Conservation (phyloP, 306 rosid species). For the Prosopis cineraria region DNA sequence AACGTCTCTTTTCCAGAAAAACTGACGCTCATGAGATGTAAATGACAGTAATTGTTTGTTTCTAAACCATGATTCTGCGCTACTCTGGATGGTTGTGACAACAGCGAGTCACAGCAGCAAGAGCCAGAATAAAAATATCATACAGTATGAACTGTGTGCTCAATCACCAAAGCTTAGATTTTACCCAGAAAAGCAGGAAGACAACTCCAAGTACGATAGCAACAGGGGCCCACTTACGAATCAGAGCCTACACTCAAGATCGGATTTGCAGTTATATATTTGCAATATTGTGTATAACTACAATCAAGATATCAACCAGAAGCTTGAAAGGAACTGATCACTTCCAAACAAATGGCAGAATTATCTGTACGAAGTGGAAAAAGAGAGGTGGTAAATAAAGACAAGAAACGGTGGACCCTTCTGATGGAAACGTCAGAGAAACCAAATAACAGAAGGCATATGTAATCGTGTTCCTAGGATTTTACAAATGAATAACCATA, state of each 20-base stretch:
- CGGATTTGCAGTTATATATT: constrained; percentile 33
- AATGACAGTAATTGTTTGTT: constrained; percentile 28
- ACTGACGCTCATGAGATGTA: constrained; percentile 38
- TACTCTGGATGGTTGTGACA: background rate
- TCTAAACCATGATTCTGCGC: constrained; percentile 28
- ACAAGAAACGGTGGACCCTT: background rate
- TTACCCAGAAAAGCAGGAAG: constrained; percentile 94
- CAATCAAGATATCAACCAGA: background rate
- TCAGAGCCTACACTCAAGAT: constrained; percentile 68
- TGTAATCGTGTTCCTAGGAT: background rate
- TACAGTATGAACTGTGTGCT: background rate
- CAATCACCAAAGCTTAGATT: constrained; percentile 84
- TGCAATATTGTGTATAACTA: background rate
- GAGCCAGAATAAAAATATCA: constrained; percentile 11
- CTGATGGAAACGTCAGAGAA: constrained; percentile 5
- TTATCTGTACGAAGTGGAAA: background rate
- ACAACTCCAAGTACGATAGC: constrained; percentile 97
- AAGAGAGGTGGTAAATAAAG: background rate
- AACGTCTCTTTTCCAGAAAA: constrained; percentile 33
- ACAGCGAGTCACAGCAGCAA: constrained; percentile 28
- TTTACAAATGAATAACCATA: background rate
- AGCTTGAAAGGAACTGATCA: background rate
- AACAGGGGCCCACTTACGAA: constrained; percentile 97
- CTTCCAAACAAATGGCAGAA: background rate
- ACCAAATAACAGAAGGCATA: constrained; percentile 1